phyloP scores from a whole-genome alignment of 495 filamentous ascomycete species.

The Aspergillus nidulans region DNA sequence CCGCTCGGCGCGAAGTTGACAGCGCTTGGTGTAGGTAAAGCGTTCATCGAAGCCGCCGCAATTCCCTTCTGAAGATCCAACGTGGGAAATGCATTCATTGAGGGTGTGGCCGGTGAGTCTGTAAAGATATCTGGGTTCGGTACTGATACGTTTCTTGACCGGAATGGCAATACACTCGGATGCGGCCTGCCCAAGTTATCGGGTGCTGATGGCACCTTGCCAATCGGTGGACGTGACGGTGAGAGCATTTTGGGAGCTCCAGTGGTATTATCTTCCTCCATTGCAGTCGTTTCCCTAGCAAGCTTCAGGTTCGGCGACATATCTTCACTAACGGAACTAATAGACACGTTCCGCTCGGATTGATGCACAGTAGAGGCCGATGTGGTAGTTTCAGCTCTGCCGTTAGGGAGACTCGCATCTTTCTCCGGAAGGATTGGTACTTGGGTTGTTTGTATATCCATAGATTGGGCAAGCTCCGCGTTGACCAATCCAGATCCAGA shows the following conservation, averaged over 20 bases:
- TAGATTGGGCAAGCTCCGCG: constrained; percentile 38
- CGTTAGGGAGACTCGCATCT: constrained; percentile 24
- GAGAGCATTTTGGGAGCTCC: constrained; percentile 38
- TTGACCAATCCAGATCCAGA: constrained; percentile 37
- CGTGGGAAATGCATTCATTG: constrained; percentile 60
- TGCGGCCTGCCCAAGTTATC: constrained; percentile 68
- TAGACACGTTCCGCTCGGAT: constrained; percentile 29
- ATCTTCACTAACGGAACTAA: constrained; percentile 30
- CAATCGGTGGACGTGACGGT: constrained; percentile 40
- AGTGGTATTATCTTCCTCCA: constrained; percentile 35
- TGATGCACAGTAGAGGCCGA: constrained; percentile 19
- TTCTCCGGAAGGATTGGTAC: constrained; percentile 30
- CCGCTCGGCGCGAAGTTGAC: constrained; percentile 52
- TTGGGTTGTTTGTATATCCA: constrained; percentile 17
- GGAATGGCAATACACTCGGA: constrained; percentile 68
- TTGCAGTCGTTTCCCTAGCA: constrained; percentile 32
- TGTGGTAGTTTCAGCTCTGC: constrained; percentile 20
- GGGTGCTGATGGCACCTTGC: constrained; percentile 49
- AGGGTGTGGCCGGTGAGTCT: constrained; percentile 68
- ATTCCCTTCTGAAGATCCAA: constrained; percentile 46
- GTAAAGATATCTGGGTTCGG: constrained; percentile 66
- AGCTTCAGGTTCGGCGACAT: constrained; percentile 27
- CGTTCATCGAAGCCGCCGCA: constrained; percentile 48
- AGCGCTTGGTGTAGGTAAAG: constrained; percentile 66
- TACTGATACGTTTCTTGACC: constrained; percentile 69